Evolutionary conservation across 768 basidiomycete species (phyloP).

Genomic region (Amanita inopinata): DNA sequence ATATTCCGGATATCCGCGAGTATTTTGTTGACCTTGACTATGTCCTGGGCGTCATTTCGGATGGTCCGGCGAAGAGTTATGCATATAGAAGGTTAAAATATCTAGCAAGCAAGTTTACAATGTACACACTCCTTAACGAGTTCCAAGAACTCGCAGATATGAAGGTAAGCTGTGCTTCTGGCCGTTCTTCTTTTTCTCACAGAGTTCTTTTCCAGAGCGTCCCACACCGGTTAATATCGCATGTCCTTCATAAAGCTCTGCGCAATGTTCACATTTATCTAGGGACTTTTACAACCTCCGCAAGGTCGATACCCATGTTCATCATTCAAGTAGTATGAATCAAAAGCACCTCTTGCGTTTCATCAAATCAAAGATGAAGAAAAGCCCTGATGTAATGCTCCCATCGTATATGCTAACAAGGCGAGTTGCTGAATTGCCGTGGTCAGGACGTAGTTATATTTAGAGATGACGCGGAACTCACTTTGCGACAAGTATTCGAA

Average conservation of each 20-base stretch:
- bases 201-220: constrained; percentile 39
- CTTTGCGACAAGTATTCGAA: constrained; percentile 90
- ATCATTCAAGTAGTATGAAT: constrained; percentile 98
- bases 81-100: constrained; percentile 90
- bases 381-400: constrained; percentile 72
- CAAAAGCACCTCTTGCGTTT: constrained; percentile 97
- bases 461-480: constrained; percentile 84
- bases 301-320: constrained; percentile 98
- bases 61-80: constrained; percentile 94
- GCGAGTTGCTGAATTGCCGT: constrained; percentile 2
- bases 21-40: constrained; percentile 96
- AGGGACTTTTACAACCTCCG: constrained; percentile 98
- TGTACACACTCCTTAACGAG: constrained; percentile 89
- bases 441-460: constrained; percentile 88
- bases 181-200: neutral
- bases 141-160: constrained; percentile 91
- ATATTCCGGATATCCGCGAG: constrained; percentile 80
- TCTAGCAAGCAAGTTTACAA: constrained; percentile 85
- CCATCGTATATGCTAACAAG: no score
- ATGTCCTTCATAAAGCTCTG: neutral
- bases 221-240: constrained; percentile 61
- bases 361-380: constrained; percentile 98
- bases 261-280: constrained; percentile 4
- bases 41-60: constrained; percentile 81
- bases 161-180: constrained; percentile 55